Evolutionary conservation across 192 early-diverging fungal genomes (phyloP).

Genomic region (Backusella circina): DNA sequence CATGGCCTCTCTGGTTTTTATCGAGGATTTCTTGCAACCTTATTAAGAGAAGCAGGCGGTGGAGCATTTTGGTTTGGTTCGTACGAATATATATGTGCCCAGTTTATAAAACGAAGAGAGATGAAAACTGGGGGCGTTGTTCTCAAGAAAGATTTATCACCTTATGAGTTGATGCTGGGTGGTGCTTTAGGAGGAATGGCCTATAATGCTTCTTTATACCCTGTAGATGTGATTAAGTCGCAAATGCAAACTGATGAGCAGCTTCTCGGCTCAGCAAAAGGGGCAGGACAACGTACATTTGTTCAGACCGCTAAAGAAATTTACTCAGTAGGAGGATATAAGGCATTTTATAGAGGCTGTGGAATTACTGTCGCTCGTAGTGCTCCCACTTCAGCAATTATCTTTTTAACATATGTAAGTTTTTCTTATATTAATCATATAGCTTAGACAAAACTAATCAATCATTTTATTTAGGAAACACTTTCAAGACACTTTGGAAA

Average conservation of each 20-base stretch:
- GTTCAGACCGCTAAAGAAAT: conserved; percentile 61
- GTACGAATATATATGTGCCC: conserved; percentile 78
- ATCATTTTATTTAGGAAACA: background rate
- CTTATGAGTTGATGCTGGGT: conserved; percentile 74
- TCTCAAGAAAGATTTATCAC: conserved; percentile 71
- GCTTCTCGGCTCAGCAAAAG: conserved; percentile 19
- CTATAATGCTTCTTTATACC: conserved; percentile 85
- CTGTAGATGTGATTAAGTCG: conserved; percentile 92
- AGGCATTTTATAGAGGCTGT: conserved; percentile 90
- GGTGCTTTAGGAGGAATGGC: conserved; percentile 92
- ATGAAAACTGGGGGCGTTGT: conserved; percentile 14
- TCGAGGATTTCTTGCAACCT: conserved; percentile 76
- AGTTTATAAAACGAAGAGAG: conserved; percentile 42
- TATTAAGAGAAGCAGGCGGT: conserved; percentile 86
- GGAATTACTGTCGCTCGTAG: conserved; percentile 88
- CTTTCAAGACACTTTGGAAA: background rate
- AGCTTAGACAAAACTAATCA: background rate
- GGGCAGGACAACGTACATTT: conserved; percentile 41
- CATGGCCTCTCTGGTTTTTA: conserved; percentile 67
- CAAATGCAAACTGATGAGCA: conserved; percentile 88
- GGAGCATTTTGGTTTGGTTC: conserved; percentile 97
- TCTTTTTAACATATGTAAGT: conserved; percentile 95
- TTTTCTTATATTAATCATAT: background rate
- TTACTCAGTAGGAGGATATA: conserved; percentile 74
- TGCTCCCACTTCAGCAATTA: conserved; percentile 90